Conservation (phyloP, 2,329 filamentous ascomycete species). For the Colletotrichum acutatum region DNA sequence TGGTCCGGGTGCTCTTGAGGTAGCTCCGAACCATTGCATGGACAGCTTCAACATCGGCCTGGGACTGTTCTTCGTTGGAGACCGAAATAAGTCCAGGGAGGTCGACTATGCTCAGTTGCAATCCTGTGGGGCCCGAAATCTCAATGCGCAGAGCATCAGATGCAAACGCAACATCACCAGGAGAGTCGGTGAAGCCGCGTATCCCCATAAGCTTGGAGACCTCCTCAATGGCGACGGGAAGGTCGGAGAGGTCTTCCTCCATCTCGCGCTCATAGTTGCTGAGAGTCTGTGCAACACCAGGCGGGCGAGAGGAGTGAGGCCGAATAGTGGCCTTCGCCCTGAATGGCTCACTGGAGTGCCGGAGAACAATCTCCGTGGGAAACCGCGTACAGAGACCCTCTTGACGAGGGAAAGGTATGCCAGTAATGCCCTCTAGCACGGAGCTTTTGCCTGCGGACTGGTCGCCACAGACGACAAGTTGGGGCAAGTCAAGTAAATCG, state of each 20-base stretch:
- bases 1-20: conserved; percentile 52
- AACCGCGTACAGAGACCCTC: conserved; percentile 66
- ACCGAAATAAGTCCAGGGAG: conserved; percentile 56
- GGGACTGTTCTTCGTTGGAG: conserved; percentile 47
- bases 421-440: conserved; percentile 66
- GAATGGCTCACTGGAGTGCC: conserved; percentile 39
- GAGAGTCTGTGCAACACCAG: not conserved
- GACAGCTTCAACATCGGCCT: conserved; percentile 47
- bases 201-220: conserved; percentile 30
- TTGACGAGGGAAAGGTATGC: conserved; percentile 64
- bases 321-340: conserved; percentile 19
- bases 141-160: conserved; percentile 42
- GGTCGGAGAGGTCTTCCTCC: conserved; percentile 22
- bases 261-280: conserved; percentile 20
- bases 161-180: conserved; percentile 18
- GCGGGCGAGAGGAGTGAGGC: conserved; percentile 11
- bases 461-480: conserved; percentile 66
- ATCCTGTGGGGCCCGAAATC: conserved; percentile 37
- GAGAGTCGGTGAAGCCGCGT: conserved; percentile 27
- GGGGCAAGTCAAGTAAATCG: conserved; percentile 52
- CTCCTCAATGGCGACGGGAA: conserved; percentile 22
- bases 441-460: conserved; percentile 68
- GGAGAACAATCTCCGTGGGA: conserved; percentile 64
- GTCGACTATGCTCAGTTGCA: conserved; percentile 59
- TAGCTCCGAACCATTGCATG: conserved; percentile 51